Evolutionary conservation across 257 asterid species (phyloP).

Genomic region (Catharanthus roseus): DNA sequence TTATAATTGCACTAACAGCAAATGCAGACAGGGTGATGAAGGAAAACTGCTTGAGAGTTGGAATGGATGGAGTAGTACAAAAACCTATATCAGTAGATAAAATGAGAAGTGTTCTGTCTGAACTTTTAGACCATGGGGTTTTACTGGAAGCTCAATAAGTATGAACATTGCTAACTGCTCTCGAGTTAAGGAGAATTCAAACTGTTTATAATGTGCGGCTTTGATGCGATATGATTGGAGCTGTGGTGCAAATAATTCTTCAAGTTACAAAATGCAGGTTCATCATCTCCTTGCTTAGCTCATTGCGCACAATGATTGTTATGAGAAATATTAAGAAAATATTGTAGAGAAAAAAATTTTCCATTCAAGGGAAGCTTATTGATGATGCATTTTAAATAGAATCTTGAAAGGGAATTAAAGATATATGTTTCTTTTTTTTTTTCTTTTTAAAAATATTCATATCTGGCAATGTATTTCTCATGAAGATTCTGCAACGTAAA

Average conservation of each 20-base stretch:
- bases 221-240: neutral
- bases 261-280: neutral
- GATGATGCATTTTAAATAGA: neutral
- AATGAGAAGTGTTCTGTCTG: constrained; percentile 76
- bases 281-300: neutral
- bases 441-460: too few species aligned
- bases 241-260: neutral
- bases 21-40: constrained; percentile 55
- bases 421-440: too few species aligned
- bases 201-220: constrained; percentile 2
- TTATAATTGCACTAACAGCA: constrained; percentile 67
- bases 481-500: neutral
- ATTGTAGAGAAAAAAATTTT: neutral
- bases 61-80: constrained; percentile 71
- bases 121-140: constrained; percentile 67
- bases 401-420: neutral
- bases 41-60: constrained; percentile 76
- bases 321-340: neutral
- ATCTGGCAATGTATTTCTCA: neutral
- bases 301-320: neutral
- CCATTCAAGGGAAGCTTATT: neutral
- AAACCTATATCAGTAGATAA: constrained; percentile 87
- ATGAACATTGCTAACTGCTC: neutral
- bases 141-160: constrained; percentile 43
- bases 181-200: neutral